These are phyloP conservation scores for Ambrosiella cleistominuta DNA, from an alignment of 2,329 filamentous ascomycete genomes.

Conservation along the genomic window DNA sequence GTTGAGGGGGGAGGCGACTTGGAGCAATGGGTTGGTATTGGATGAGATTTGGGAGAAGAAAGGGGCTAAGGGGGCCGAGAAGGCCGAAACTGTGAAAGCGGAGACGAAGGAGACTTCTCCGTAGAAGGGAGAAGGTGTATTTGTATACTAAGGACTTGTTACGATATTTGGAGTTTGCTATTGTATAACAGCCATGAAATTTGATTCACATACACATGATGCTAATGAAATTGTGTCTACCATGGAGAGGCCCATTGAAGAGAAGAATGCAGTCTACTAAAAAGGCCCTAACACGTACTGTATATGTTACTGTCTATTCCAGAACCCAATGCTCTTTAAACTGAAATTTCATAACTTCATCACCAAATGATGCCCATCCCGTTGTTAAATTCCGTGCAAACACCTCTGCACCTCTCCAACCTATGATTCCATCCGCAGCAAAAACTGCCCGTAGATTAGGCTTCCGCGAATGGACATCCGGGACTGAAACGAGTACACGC, in stretches of 20 bases:
- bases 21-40: constrained; percentile 32
- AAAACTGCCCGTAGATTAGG: constrained; percentile 50
- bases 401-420: constrained; percentile 37
- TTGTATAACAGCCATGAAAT: constrained; percentile 15
- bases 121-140: constrained; percentile 7
- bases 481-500: constrained; percentile 55
- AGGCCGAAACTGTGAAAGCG: constrained; percentile 12
- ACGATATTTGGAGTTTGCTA: constrained; percentile 10
- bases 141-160: constrained; percentile 1
- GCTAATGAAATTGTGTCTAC: neutral
- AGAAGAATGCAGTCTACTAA: no score
- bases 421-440: neutral
- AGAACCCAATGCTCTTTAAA: constrained; percentile 33
- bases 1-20: constrained; percentile 40
- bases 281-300: neutral
- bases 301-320: neutral
- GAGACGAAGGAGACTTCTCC: neutral
- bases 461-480: constrained; percentile 64
- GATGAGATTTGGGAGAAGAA: constrained; percentile 30
- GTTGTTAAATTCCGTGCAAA: constrained; percentile 59
- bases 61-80: constrained; percentile 15
- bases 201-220: constrained; percentile 12
- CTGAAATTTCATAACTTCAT: constrained; percentile 57
- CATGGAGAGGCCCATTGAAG: neutral
- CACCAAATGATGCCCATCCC: constrained; percentile 65